Base-by-base conservation (phyloP, 768 basidiomycete species). In the Phanerodontia chrysosporium region DNA sequence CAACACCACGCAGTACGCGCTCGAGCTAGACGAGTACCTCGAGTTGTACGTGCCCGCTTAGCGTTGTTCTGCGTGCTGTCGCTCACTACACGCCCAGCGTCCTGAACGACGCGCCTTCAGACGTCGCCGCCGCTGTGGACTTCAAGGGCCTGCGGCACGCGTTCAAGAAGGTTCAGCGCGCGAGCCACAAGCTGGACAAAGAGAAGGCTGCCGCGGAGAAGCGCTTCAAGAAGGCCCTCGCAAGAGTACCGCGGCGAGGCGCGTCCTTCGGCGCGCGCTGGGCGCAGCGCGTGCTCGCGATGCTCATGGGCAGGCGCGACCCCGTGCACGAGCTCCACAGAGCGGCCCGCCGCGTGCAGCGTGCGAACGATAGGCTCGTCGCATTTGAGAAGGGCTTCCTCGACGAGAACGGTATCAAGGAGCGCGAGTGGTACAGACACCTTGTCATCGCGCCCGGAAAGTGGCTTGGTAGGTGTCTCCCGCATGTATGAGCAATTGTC, bases 401-500 rank as follows among this genome's bases (percentile, higher is more conserved):
- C 58, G 83, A 83, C 10, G 76, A 86, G 65, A 83, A 76, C 12
- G 94, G 92, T 0, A 84, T 94, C 62, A 85, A 85, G 63, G 84
- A 86, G 54, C 79, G 90, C 28, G 87, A 91, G 69, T 95, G 93
- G 93, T 96, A 89, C 69, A 83, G 77, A 65, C 88, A 94, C 72
- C 78, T 93, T 9, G 91, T 81, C 46, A 89, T 93, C 45, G 91
- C 93, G 2, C 93, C 94, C 24, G 93, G 92, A 39, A 86, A 90
- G 71, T 87, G 87, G 84, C 82, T 88, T 36, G 87, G 89, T 89
- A 65, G 64, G 80, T 72, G n/a, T 32, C 57, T 29, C 52, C 27
- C 16, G 14, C 46, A 3, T 2, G 18, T 53, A 1, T 39, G 14
- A n/a, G n/a, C n/a, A n/a, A n/a, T n/a, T 21, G 7, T 51, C 3